These are phyloP conservation scores for Hysterium pulicare DNA, from an alignment of 2,329 filamentous ascomycete species.

Conservation along the genomic window DNA sequence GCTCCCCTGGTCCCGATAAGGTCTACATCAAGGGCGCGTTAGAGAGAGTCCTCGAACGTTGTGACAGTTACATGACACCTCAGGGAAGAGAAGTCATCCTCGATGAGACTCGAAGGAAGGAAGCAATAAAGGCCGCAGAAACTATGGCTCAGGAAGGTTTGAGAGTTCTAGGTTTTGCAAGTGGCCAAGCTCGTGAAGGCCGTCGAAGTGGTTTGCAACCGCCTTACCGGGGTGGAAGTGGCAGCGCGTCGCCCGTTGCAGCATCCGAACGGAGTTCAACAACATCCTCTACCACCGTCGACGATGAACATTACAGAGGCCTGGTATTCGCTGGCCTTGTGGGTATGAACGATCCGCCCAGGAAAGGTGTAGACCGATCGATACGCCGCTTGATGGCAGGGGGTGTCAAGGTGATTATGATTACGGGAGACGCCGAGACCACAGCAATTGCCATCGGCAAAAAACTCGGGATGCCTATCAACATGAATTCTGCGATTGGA, in stretches of 20 bases:
- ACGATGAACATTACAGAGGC: constrained; percentile 75
- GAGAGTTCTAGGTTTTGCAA: constrained; percentile 88
- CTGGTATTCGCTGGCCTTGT: constrained; percentile 89
- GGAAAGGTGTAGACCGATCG: constrained; percentile 83
- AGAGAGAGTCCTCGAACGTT: constrained; percentile 79
- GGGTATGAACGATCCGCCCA: constrained; percentile 94
- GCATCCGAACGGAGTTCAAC: constrained; percentile 9
- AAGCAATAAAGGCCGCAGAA: constrained; percentile 76
- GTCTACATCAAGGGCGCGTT: constrained; percentile 95
- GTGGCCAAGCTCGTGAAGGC: constrained; percentile 57
- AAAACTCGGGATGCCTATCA: constrained; percentile 90
- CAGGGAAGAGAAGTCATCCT: constrained; percentile 84
- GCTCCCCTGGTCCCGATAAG: constrained; percentile 63
- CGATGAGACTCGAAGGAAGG: constrained; percentile 69
- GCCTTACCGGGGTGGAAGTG: constrained; percentile 24
- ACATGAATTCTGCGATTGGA: constrained; percentile 56
- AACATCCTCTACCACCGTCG: constrained; percentile 32
- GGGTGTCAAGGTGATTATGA: constrained; percentile 97
- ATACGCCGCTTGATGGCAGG: constrained; percentile 89
- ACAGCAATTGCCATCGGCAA: constrained; percentile 91
- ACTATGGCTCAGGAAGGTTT: constrained; percentile 85
- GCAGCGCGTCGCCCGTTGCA: constrained; percentile 26
- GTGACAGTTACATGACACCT: constrained; percentile 83
- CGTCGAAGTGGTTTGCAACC: constrained; percentile 11
- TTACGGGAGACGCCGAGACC: constrained; percentile 92